Evolutionary conservation across 2,329 filamentous ascomycete species (phyloP).

Genomic region (Colletotrichum cereale): DNA sequence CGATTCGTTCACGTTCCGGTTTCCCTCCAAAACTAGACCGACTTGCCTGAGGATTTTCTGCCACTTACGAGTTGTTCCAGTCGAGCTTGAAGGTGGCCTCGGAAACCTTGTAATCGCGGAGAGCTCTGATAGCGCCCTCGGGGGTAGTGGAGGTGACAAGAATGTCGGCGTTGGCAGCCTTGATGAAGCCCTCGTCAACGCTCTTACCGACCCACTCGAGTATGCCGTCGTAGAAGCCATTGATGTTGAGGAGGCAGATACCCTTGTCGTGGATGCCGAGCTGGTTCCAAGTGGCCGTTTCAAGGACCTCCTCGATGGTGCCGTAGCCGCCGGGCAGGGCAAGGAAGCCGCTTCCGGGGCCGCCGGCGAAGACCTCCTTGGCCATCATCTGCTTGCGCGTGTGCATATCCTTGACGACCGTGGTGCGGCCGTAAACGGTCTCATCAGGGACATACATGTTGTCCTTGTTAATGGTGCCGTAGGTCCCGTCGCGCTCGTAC

Average conservation of each 20-base stretch:
- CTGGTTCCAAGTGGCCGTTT: slow-evolving; percentile 95
- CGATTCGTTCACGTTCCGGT: neutral
- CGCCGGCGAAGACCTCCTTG: slow-evolving; percentile 83
- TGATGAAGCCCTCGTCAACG: slow-evolving; percentile 83
- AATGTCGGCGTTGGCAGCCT: slow-evolving; percentile 77
- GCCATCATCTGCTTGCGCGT: slow-evolving; percentile 96
- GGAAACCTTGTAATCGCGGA: slow-evolving; percentile 82
- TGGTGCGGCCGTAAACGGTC: slow-evolving; percentile 82
- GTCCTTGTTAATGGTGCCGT: slow-evolving; percentile 57
- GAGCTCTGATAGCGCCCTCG: slow-evolving; percentile 76
- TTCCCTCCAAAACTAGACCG: neutral
- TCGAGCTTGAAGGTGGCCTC: slow-evolving; percentile 82
- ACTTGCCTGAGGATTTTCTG: neutral
- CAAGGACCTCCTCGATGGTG: slow-evolving; percentile 95
- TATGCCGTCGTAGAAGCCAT: slow-evolving; percentile 92
- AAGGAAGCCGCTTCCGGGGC: slow-evolving; percentile 88
- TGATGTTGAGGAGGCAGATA: slow-evolving; percentile 86
- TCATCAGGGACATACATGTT: slow-evolving; percentile 73
- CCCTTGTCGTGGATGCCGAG: slow-evolving; percentile 88
- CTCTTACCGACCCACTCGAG: slow-evolving; percentile 84
- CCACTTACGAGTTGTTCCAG: slow-evolving; percentile 71
- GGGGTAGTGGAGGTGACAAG: slow-evolving; percentile 80
- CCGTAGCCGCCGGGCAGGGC: slow-evolving; percentile 91
- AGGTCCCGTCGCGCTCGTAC: slow-evolving; percentile 77
- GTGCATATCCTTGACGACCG: slow-evolving; percentile 95